Evolutionary conservation across 345 rosid genomes (phyloP).

Genomic region (Reutealis trisperma): DNA sequence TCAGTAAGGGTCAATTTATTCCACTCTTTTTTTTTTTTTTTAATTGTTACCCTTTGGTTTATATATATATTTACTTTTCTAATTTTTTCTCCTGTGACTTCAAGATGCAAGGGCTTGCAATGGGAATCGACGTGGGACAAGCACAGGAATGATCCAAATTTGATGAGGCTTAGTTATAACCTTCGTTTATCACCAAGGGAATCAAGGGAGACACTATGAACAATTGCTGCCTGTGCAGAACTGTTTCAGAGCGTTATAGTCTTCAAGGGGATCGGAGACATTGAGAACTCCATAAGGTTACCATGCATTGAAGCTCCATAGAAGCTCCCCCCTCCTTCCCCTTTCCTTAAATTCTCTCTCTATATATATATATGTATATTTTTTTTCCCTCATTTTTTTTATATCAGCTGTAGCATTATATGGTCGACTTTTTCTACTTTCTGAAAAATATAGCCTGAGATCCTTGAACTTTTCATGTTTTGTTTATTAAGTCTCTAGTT

Average conservation of each 20-base stretch:
- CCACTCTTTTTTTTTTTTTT: background rate
- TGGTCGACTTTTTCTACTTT: too few species aligned
- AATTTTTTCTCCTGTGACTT: constrained; percentile 3
- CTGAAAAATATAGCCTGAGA: too few species aligned
- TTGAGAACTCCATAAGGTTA: too few species aligned
- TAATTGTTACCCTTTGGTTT: too few species aligned
- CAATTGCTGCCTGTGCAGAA: constrained; percentile 1
- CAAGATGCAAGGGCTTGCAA: constrained; percentile 67
- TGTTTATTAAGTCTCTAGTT: too few species aligned
- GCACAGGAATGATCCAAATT: constrained; percentile 63
- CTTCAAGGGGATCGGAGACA: background rate
- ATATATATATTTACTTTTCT: background rate
- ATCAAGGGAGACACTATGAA: background rate
- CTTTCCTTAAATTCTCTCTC: too few species aligned
- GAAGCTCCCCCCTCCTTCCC: too few species aligned
- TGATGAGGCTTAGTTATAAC: constrained; percentile 42
- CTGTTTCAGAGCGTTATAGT: background rate
- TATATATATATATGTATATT: too few species aligned
- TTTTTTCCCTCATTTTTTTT: too few species aligned
- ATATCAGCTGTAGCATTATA: too few species aligned
- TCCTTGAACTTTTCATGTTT: too few species aligned
- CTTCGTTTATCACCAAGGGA: constrained; percentile 26
- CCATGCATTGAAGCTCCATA: too few species aligned
- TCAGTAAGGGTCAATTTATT: constrained; percentile 47
- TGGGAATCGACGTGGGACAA: constrained; percentile 68